Base-by-base conservation (phyloP, 2,329 filamentous ascomycete species). In the Sphaceloma murrayae region DNA sequence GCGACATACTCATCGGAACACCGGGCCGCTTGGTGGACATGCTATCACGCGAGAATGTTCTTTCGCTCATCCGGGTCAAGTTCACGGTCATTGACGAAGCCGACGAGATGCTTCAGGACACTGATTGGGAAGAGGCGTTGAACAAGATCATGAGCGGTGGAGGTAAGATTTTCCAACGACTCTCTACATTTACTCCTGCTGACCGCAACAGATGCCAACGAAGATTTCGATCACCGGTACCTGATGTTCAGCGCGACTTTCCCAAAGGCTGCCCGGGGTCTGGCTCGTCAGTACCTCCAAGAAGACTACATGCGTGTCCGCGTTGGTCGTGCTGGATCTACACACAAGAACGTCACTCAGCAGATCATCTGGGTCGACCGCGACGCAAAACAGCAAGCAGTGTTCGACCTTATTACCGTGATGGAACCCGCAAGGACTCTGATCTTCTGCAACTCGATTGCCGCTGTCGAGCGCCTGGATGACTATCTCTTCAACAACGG, bases 171-270 rank as follows among this genome's bases (percentile, higher is more conserved):
- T 67, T 38, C 11, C 24, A 3, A 14, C 19, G 27, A 21, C 21
- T 30, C n/a, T 39, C n/a, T 26, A 22, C 44, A 11, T 32, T 14
- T 27, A 5, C 6, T 14, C 40, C 33, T 33, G 34, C 43, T 54
- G 8, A 49, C 30, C 31, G 40, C 16, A 46, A 3, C 48, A 69
- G 67, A 94, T 72, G 78, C 62, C 67, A 94, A 94, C 49, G 78
- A 83, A 46, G 86, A 82, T 55, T 75, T 70, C 5, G 77, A 82
- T 47, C 77, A 80, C 52, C 67, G 69, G 5, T 80, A 76, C 61
- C 72, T 94, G 64, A 82, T 98, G 67, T 96, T 96, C 62, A 94
- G 87, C 0, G 91, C 91, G 1, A 96, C 91, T 0, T 96, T 98
- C 63, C 85, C 88, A 30, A 87, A 83, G 66, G 68, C 67, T 0